Evolutionary conservation across 768 basidiomycete species (phyloP).

Genomic region (Tylopilus rubrobrunneus): DNA sequence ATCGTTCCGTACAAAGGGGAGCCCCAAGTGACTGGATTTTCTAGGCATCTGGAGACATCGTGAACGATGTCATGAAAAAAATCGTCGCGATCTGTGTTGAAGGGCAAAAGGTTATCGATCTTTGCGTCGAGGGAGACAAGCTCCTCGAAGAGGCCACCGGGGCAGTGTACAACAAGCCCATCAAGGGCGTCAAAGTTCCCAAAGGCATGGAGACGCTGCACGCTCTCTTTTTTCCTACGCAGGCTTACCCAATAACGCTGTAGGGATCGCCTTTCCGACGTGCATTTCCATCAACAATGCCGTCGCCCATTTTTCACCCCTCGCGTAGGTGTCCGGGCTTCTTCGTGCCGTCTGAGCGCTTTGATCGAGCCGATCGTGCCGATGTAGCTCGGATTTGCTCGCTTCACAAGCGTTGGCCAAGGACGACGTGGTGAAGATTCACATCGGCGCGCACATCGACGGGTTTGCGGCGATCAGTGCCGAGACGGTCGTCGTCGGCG

Average conservation of each 20-base stretch:
- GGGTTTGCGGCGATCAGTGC: conserved; percentile 93
- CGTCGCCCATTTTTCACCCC: conserved; percentile 96
- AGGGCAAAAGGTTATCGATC: conserved; percentile 84
- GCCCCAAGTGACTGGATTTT: conserved; percentile 11
- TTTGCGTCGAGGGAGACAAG: conserved; percentile 92
- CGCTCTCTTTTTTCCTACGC: background rate
- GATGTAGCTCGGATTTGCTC: conserved; percentile 65
- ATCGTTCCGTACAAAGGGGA: conserved; percentile 12
- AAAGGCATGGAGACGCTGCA: conserved; percentile 59
- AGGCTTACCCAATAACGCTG: conserved; percentile 5
- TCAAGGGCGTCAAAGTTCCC: conserved; percentile 82
- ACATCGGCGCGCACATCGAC: conserved; percentile 96
- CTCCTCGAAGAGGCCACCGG: conserved; percentile 83
- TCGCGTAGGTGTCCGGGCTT: conserved; percentile 57
- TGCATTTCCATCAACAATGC: conserved; percentile 91
- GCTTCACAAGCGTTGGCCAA: conserved; percentile 68
- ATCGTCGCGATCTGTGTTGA: conserved; percentile 72
- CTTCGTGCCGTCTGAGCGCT: background rate
- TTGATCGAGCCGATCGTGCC: conserved; percentile 27
- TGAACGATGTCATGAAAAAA: conserved; percentile 79
- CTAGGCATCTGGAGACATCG: conserved; percentile 89
- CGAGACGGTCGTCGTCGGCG: conserved; percentile 89
- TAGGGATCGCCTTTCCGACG: conserved; percentile 94
- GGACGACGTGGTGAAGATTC: conserved; percentile 92
- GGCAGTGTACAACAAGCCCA: conserved; percentile 83